A percentile compares a stretch with the other conserved stretches of the same genome.
phyloP scores from a whole-genome alignment of 176 grass and related monocot species.

The Aegilops bicornis region DNA sequence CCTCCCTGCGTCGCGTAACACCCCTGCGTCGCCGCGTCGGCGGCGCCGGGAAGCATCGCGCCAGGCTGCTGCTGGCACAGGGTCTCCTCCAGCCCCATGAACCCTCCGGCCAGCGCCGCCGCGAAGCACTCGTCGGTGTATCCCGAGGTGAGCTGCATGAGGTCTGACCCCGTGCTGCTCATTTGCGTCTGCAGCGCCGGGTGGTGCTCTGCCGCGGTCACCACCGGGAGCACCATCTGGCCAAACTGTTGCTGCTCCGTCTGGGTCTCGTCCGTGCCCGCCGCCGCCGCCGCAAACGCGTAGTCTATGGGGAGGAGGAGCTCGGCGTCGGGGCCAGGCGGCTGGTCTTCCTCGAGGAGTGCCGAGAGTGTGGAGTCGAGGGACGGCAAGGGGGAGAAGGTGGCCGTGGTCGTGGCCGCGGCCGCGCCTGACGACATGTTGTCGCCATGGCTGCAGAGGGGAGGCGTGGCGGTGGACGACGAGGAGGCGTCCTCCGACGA shows the following conservation, averaged over 20 bases:
- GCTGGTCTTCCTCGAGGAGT: conserved; percentile 48
- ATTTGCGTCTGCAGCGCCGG: conserved; percentile 48
- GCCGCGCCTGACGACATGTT: conserved; percentile 13
- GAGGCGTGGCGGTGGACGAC: conserved; percentile 36
- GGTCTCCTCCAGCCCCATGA: conserved; percentile 49
- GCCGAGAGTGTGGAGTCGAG: conserved; percentile 61
- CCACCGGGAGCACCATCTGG: conserved; percentile 33
- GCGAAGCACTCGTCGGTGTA: conserved; percentile 44
- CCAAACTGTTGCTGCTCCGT: conserved; percentile 50
- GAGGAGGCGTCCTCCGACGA: conserved; percentile 47
- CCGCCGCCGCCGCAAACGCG: conserved; percentile 10
- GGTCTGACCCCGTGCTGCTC: conserved; percentile 33
- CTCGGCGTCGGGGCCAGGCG: conserved; percentile 14
- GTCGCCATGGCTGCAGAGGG: conserved; percentile 38
- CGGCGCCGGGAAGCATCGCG: conserved; percentile 22
- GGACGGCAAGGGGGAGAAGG: conserved; percentile 50
- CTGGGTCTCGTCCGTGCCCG: background rate
- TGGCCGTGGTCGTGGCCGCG: background rate
- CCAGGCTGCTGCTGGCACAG: conserved; percentile 35
- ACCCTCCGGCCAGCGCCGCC: conserved; percentile 39
- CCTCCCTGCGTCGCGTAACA: conserved; percentile 30
- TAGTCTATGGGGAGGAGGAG: conserved; percentile 45
- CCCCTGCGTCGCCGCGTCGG: conserved; percentile 11
- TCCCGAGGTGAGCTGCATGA: conserved; percentile 34
- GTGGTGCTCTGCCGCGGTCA: conserved; percentile 19